phyloP scores from a whole-genome alignment of 495 filamentous ascomycete species.

The Aspergillus steynii region DNA sequence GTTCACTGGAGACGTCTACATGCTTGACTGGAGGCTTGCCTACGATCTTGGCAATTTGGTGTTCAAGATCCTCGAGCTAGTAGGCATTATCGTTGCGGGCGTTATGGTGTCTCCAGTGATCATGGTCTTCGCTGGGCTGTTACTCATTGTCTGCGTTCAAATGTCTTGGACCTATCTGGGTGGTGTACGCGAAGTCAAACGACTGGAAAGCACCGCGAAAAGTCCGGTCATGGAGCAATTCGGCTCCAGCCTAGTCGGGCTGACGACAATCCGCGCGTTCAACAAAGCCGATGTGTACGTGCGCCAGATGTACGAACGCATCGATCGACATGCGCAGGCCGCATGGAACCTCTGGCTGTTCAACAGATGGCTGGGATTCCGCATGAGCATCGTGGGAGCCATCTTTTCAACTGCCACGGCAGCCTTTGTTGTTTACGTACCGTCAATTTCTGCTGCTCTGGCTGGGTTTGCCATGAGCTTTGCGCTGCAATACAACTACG shows the following conservation, averaged over 20 bases:
- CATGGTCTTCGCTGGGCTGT: conserved; percentile 22
- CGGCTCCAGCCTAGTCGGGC: conserved; percentile 61
- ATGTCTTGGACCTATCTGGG: conserved; percentile 60
- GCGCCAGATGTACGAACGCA: conserved; percentile 59
- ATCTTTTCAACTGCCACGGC: conserved; percentile 68
- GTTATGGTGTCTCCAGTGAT: conserved; percentile 30
- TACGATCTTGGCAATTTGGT: conserved; percentile 58
- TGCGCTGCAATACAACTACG: conserved; percentile 53
- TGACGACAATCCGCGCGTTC: conserved; percentile 73
- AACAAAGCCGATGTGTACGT: conserved; percentile 62
- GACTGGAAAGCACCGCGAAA: conserved; percentile 67
- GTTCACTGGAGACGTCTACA: conserved; percentile 73
- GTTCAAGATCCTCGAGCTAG: conserved; percentile 44
- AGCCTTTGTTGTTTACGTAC: conserved; percentile 60
- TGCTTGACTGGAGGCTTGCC: conserved; percentile 61
- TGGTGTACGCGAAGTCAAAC: conserved; percentile 71
- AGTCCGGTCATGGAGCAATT: conserved; percentile 75
- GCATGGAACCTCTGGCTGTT: conserved; percentile 69
- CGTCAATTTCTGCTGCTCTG: conserved; percentile 68
- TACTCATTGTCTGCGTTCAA: conserved; percentile 47
- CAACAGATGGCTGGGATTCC: conserved; percentile 71
- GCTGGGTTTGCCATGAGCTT: conserved; percentile 77
- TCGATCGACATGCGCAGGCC: conserved; percentile 60
- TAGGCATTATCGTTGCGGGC: conserved; percentile 30
- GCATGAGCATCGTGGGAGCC: conserved; percentile 69